phyloP scores from a whole-genome alignment of 164 flowering plant species.

The Vitis amurensis region DNA sequence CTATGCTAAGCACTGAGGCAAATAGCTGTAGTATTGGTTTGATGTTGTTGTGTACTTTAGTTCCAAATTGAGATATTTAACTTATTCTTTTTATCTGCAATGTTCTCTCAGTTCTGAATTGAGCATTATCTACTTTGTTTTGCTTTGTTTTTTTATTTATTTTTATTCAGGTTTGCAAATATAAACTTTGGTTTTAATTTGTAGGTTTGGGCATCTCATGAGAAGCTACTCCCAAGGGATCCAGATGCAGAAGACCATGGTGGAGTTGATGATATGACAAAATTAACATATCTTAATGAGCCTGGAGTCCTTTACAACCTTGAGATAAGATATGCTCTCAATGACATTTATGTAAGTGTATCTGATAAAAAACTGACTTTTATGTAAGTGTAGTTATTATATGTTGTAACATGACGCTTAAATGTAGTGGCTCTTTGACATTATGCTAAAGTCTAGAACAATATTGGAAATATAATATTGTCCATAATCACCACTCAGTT shows the following conservation, averaged over 20 bases:
- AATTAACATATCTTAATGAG: slow-evolving; percentile 91
- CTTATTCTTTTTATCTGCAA: too few relatives aligned
- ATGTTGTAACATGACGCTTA: too few relatives aligned
- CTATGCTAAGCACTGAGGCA: too few relatives aligned
- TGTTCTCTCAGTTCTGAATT: too few relatives aligned
- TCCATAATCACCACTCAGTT: too few relatives aligned
- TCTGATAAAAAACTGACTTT: not conserved
- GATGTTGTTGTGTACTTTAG: too few relatives aligned
- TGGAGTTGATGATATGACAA: slow-evolving; percentile 99
- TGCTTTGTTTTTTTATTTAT: not conserved
- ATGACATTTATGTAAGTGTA: slow-evolving; percentile 87
- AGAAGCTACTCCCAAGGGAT: slow-evolving; percentile 71
- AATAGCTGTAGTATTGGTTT: too few relatives aligned
- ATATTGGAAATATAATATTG: too few relatives aligned
- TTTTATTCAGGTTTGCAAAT: not conserved
- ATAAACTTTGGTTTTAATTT: not conserved
- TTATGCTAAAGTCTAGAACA: too few relatives aligned
- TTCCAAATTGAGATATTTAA: too few relatives aligned
- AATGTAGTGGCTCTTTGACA: too few relatives aligned
- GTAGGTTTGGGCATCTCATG: slow-evolving; percentile 57
- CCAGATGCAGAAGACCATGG: slow-evolving; percentile 83
- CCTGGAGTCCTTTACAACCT: slow-evolving; percentile 94
- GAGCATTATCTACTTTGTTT: not conserved
- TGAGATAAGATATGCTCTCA: slow-evolving; percentile 81
- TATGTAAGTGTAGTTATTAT: too few relatives aligned